Evolutionary conservation across 2,329 filamentous ascomycete species (phyloP).

Genomic region (Niveomyces coronatus): DNA sequence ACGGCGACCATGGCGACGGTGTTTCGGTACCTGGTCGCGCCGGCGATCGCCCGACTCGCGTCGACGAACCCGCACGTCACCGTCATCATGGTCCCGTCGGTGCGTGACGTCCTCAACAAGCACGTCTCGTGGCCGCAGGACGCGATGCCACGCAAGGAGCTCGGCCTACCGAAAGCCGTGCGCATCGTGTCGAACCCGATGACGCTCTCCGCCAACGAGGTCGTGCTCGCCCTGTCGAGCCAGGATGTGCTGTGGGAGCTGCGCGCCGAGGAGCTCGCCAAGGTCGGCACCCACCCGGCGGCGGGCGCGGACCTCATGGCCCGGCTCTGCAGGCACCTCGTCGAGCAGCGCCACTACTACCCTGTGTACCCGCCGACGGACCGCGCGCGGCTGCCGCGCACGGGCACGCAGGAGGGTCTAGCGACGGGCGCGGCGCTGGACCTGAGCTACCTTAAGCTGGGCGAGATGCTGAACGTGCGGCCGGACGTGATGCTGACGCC

Average conservation of each 20-base stretch:
- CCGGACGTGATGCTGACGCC: conserved; percentile 81
- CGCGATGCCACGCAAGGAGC: conserved; percentile 54
- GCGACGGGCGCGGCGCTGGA: conserved; percentile 73
- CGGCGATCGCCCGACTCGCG: conserved; percentile 60
- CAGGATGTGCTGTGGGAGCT: conserved; percentile 81
- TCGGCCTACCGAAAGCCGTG: conserved; percentile 67
- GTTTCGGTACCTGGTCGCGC: conserved; percentile 71
- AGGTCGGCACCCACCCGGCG: conserved; percentile 7
- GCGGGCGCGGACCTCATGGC: conserved; percentile 47
- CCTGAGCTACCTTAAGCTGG: conserved; percentile 72
- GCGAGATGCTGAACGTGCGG: conserved; percentile 77
- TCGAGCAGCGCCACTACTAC: conserved; percentile 87
- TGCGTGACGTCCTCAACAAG: conserved; percentile 70
- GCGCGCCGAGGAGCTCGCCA: conserved; percentile 54
- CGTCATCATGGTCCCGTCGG: conserved; percentile 73
- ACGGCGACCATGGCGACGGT: conserved; percentile 70
- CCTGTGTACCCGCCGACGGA: conserved; percentile 77
- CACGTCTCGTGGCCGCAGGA: conserved; percentile 77
- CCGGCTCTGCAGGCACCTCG: conserved; percentile 63
- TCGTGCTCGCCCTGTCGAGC: conserved; percentile 67
- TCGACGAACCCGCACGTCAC: conserved; percentile 63
- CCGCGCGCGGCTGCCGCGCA: conserved; percentile 54
- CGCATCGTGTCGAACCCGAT: conserved; percentile 84
- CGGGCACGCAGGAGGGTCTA: conserved; percentile 46
- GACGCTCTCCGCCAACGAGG: conserved; percentile 80